phyloP scores from a whole-genome alignment of 768 basidiomycete species.

The Suillus brevipes region DNA sequence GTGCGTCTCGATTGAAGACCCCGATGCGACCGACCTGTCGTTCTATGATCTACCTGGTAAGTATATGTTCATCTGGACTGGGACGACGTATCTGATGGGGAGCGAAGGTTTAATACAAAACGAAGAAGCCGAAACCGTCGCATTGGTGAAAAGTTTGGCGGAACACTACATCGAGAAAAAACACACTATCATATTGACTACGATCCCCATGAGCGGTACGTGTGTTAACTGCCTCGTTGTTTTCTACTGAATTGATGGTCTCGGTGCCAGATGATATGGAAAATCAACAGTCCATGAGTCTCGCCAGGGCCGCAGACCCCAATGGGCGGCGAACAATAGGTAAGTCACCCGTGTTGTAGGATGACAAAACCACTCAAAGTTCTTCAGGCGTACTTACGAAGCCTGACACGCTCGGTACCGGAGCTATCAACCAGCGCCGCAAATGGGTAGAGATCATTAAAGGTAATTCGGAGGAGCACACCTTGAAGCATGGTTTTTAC shows the following conservation, averaged over 20 bases:
- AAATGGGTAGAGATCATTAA: conserved; percentile 47
- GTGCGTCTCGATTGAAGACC: conserved; percentile 41
- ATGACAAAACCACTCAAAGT: background rate
- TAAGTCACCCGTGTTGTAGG: conserved; percentile 12
- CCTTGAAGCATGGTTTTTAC: conserved; percentile 42
- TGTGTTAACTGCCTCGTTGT: background rate
- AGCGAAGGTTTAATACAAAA: conserved; percentile 50
- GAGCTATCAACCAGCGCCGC: conserved; percentile 35
- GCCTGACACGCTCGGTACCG: conserved; percentile 45
- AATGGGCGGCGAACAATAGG: conserved; percentile 54
- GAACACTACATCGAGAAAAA: conserved; percentile 43
- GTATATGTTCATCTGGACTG: background rate
- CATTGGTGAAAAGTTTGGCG: conserved; percentile 53
- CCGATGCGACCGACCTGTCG: conserved; percentile 38
- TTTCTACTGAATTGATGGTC: background rate
- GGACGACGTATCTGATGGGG: background rate
- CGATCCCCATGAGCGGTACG: conserved; percentile 54
- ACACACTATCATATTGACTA: conserved; percentile 54
- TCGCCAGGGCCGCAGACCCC: conserved; percentile 48
- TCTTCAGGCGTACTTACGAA: conserved; percentile 54
- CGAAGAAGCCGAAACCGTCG: conserved; percentile 41
- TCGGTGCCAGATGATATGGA: conserved; percentile 51
- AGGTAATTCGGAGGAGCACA: conserved; percentile 33
- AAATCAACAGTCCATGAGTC: conserved; percentile 53
- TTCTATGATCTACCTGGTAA: conserved; percentile 43